Conservation (phyloP, 768 basidiomycete genomes). For the Termitomyces sp. region DNA sequence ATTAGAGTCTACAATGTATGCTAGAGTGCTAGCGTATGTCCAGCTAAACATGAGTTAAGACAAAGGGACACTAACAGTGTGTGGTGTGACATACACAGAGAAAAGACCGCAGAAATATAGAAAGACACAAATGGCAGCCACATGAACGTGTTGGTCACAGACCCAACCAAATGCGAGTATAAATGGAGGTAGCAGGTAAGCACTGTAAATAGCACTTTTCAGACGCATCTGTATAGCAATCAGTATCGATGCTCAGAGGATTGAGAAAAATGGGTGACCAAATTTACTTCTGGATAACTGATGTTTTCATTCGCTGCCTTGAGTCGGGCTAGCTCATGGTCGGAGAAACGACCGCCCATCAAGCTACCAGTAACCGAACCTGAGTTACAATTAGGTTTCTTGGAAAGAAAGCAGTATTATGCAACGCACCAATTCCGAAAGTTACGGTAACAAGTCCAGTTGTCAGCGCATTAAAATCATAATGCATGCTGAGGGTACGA, state of each 20-base stretch:
- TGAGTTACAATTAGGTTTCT: slow-evolving; percentile 8
- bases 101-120: slow-evolving; percentile 73
- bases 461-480: slow-evolving; percentile 61
- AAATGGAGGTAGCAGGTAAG: slow-evolving; percentile 53
- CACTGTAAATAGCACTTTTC: slow-evolving; percentile 50
- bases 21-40: slow-evolving; percentile 66
- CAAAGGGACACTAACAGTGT: neutral
- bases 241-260: too few relatives aligned
- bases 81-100: slow-evolving; percentile 48
- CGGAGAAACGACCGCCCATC: slow-evolving; percentile 40
- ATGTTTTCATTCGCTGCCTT: slow-evolving; percentile 34
- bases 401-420: slow-evolving; percentile 10
- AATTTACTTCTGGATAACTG: slow-evolving; percentile 57
- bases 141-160: slow-evolving; percentile 51
- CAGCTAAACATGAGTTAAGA: slow-evolving; percentile 20
- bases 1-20: slow-evolving; percentile 87
- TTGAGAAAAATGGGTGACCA: neutral
- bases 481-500: slow-evolving; percentile 57
- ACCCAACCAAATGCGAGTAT: slow-evolving; percentile 76
- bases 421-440: slow-evolving; percentile 59
- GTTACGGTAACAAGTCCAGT: slow-evolving; percentile 75
- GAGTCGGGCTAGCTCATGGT: slow-evolving; percentile 29
- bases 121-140: slow-evolving; percentile 64
- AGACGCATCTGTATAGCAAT: slow-evolving; percentile 57
- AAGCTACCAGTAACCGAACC: slow-evolving; percentile 36